A percentile compares a stretch with the other conserved stretches of the same genome.
phyloP scores from a whole-genome alignment of 768 basidiomycete species.

The Pleurotus tuber-regium region DNA sequence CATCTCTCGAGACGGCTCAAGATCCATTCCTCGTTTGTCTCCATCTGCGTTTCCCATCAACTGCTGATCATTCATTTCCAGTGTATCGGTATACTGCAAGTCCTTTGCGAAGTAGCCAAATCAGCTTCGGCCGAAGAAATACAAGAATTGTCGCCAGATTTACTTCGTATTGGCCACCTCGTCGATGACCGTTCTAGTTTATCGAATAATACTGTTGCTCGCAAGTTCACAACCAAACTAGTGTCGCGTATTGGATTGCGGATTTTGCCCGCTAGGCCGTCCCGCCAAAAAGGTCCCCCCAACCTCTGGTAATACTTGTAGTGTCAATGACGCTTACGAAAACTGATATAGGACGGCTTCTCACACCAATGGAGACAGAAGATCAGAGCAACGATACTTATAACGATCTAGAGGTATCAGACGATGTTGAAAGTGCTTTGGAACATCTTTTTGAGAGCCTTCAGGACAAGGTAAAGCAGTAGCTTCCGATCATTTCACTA shows the following conservation, averaged over 20 bases:
- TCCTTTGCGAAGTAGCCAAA: constrained; percentile 69
- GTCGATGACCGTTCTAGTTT: constrained; percentile 42
- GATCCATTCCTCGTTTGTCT: constrained; percentile 51
- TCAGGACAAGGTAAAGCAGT: constrained; percentile 69
- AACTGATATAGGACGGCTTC: constrained; percentile 25
- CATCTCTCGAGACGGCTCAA: constrained; percentile 32
- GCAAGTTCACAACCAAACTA: constrained; percentile 69
- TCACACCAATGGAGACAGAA: constrained; percentile 13
- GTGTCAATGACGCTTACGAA: constrained; percentile 9
- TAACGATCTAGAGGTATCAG: constrained; percentile 63
- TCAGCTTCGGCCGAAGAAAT: constrained; percentile 56
- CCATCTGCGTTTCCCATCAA: not conserved
- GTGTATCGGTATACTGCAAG: constrained; percentile 68
- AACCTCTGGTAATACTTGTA: not conserved
- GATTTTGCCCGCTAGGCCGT: constrained; percentile 48
- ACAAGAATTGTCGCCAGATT: constrained; percentile 34
- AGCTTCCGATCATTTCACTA: not conserved
- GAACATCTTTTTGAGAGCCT: constrained; percentile 70
- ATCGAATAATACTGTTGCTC: constrained; percentile 59
- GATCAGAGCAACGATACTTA: not conserved
- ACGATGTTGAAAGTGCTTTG: constrained; percentile 71
- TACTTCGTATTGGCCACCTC: constrained; percentile 43
- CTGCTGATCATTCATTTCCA: constrained; percentile 23
- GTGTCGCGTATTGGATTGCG: constrained; percentile 62
- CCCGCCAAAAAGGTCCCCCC: constrained; percentile 41